These are phyloP conservation scores for Phialophora verrucosa DNA, from an alignment of 2,329 filamentous ascomycete genomes.

Conservation along the genomic window DNA sequence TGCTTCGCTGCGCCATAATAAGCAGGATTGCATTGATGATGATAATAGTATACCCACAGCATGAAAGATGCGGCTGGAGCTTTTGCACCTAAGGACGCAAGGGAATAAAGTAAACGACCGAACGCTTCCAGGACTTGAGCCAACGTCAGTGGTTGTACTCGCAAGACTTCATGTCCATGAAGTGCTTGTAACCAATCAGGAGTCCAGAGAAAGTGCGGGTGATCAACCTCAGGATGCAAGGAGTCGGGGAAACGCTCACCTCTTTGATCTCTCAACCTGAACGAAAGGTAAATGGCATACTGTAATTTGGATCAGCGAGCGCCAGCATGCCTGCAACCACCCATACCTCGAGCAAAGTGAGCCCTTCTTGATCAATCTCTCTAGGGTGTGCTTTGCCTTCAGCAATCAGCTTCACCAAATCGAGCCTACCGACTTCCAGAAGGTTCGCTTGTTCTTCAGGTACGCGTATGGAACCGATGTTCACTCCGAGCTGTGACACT, in stretches of 20 bases:
- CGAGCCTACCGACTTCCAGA: neutral
- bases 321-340: neutral
- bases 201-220: neutral
- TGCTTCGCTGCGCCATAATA: neutral
- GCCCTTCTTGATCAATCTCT: neutral
- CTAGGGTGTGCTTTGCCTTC: conserved; percentile 10
- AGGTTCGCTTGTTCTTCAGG: no score
- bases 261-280: neutral
- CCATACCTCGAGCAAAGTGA: conserved; percentile 2
- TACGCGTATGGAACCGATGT: no score
- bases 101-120: neutral
- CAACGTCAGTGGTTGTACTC: neutral
- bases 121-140: neutral
- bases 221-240: neutral
- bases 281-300: neutral
- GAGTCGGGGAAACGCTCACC: neutral
- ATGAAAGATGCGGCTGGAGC: neutral
- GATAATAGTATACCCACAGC: neutral
- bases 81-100: neutral
- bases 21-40: neutral
- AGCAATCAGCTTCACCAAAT: conserved; percentile 6
- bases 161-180: neutral
- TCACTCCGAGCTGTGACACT: no score
- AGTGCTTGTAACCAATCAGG: neutral
- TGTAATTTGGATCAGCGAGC: neutral